Conservation (phyloP, 805 yeast genomes). For the Metschnikowia shivogae region DNA sequence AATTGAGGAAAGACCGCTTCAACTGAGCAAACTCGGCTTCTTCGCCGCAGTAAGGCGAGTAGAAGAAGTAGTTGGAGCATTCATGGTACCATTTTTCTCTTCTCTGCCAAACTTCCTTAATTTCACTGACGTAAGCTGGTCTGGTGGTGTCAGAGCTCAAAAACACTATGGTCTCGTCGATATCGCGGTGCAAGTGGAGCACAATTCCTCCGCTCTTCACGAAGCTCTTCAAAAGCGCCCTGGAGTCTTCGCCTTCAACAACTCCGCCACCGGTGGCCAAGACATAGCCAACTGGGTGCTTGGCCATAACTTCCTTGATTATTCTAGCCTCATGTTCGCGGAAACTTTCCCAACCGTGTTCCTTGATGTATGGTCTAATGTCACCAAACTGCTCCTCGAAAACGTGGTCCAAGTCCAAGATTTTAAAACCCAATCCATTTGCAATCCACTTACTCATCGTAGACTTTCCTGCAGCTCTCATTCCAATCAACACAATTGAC, state of each 20-base stretch:
- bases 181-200: slow-evolving; percentile 83
- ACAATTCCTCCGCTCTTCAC: slow-evolving; percentile 66
- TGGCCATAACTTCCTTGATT: slow-evolving; percentile 46
- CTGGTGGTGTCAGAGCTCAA: slow-evolving; percentile 75
- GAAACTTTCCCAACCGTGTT: slow-evolving; percentile 84
- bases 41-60: slow-evolving; percentile 64
- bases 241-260: slow-evolving; percentile 70
- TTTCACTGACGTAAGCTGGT: slow-evolving; percentile 82
- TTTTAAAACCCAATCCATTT: slow-evolving; percentile 56
- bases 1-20: slow-evolving; percentile 55
- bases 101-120: slow-evolving; percentile 76
- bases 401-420: slow-evolving; percentile 71
- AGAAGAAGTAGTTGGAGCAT: slow-evolving; percentile 74
- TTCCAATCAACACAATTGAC: slow-evolving; percentile 81
- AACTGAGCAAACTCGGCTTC: slow-evolving; percentile 52
- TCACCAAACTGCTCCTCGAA: slow-evolving; percentile 56
- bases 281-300: slow-evolving; percentile 49
- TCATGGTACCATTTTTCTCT: slow-evolving; percentile 76
- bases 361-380: slow-evolving; percentile 58
- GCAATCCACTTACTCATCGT: slow-evolving; percentile 82
- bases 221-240: slow-evolving; percentile 58
- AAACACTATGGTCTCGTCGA: slow-evolving; percentile 73
- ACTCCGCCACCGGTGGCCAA: slow-evolving; percentile 97
- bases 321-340: slow-evolving; percentile 61
- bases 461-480: slow-evolving; percentile 97